A percentile compares a stretch with the other conserved stretches of the same genome.
These are phyloP conservation scores for Camellia sinensis DNA, from an alignment of 148 eudicot genomes.

Conservation along the genomic window DNA sequence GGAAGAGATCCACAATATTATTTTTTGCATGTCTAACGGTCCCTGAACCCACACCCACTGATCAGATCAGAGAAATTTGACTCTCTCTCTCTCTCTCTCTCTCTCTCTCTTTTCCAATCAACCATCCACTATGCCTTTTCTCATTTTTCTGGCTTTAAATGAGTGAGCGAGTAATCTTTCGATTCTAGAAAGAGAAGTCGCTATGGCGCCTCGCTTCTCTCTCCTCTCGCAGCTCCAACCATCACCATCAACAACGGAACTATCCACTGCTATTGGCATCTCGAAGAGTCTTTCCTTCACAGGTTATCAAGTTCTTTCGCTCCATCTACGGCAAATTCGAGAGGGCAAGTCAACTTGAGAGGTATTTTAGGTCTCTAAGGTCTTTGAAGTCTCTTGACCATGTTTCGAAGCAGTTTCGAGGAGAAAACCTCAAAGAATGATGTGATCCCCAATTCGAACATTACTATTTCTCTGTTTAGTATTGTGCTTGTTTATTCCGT, in stretches of 20 bases:
- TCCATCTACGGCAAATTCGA: constrained; percentile 24
- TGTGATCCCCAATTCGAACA: constrained; percentile 29
- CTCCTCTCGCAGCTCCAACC: constrained; percentile 38
- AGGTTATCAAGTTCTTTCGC: constrained; percentile 31
- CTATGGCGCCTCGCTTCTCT: constrained; percentile 62
- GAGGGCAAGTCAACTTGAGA: constrained; percentile 23
- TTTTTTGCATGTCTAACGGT: too few species aligned
- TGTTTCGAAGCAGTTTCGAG: constrained; percentile 71
- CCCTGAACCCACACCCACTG: too few species aligned
- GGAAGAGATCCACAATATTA: too few species aligned
- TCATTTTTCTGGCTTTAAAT: background rate
- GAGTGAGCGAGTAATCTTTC: background rate
- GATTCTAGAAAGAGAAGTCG: background rate
- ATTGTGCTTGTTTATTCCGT: background rate
- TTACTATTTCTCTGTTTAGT: background rate
- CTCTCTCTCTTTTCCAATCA: too few species aligned
- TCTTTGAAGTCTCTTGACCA: constrained; percentile 46
- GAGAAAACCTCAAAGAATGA: constrained; percentile 69
- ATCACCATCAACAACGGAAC: constrained; percentile 29
- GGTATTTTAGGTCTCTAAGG: constrained; percentile 42
- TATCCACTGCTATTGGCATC: constrained; percentile 16
- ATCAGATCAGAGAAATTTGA: too few species aligned
- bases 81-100: too few species aligned
- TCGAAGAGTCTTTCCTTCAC: constrained; percentile 40
- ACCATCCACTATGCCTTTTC: background rate